Percentiles rank a stretch among this genome's conserved stretches.
phyloP scores from a whole-genome alignment of 257 asterid genomes.

The Paulownia fortunei region DNA sequence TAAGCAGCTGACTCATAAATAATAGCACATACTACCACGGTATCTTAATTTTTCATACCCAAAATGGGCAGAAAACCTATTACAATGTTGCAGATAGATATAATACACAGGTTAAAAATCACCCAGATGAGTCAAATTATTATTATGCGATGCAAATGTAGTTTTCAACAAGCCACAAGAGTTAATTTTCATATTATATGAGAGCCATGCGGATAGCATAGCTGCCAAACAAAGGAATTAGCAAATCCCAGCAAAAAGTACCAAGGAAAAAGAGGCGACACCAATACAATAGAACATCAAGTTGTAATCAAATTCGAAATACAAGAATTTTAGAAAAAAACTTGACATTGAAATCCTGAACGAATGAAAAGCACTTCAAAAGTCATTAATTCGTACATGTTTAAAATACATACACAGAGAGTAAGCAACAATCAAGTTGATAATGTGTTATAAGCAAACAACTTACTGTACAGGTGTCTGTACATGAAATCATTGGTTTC shows the following conservation, averaged over 20 bases:
- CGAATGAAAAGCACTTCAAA: constrained; percentile 26
- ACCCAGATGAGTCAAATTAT: no score
- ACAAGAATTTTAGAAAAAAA: not conserved
- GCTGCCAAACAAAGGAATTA: not conserved
- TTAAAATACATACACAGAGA: constrained; percentile 22
- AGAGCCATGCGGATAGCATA: not conserved
- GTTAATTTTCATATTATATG: not conserved
- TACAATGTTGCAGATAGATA: no score
- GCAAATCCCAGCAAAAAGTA: not conserved
- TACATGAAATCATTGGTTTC: constrained; percentile 32
- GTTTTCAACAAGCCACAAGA: not conserved
- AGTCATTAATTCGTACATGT: constrained; percentile 22
- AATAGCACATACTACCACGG: no score
- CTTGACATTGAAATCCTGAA: not conserved
- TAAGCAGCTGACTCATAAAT: no score
- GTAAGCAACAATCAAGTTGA: constrained; percentile 27
- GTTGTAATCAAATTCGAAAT: constrained; percentile 27
- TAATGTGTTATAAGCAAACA: constrained; percentile 4
- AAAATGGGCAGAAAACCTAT: no score
- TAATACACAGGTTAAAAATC: no score
- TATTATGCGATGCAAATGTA: no score
- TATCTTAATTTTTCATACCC: no score
- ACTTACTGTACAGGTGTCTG: constrained; percentile 52
- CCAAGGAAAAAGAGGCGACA: not conserved
- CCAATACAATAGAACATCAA: not conserved